A percentile compares a stretch with the other conserved stretches of the same genome.
Evolutionary conservation across 148 eudicot species (phyloP).

Genomic region (Pouteria glomerata): DNA sequence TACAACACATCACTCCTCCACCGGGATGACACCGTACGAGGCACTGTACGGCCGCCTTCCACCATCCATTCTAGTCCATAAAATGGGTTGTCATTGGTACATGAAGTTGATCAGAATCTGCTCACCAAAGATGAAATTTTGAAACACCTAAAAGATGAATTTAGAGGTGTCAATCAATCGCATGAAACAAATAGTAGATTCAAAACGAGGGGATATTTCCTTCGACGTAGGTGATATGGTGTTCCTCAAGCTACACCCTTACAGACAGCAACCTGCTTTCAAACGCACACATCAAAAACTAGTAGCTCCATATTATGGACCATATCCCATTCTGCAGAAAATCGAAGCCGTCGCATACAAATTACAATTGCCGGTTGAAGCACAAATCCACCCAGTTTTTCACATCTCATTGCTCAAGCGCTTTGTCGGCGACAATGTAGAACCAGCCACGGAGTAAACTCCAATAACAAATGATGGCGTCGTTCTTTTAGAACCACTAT

Average conservation of each 20-base stretch:
- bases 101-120: not conserved
- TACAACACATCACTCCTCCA: no score
- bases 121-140: no score
- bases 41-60: not conserved
- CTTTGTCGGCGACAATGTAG: not conserved
- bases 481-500: no score
- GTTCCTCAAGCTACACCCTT: not conserved
- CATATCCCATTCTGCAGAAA: not conserved
- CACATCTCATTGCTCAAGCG: not conserved
- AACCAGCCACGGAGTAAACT: no score
- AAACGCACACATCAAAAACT: not conserved
- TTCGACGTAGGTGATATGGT: not conserved
- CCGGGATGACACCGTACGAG: no score
- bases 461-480: no score
- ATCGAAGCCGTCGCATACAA: no score
- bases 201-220: not conserved
- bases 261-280: not conserved
- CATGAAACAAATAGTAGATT: no score
- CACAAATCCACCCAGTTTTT: no score
- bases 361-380: no score
- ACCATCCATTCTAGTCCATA: not conserved
- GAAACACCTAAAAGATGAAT: not conserved
- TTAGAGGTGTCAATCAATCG: not conserved
- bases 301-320: not conserved
- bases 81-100: not conserved